Percentiles rank a stretch among this genome's conserved stretches.
phyloP scores from a whole-genome alignment of 1,139 yeast genomes.

The Candida sp. region DNA sequence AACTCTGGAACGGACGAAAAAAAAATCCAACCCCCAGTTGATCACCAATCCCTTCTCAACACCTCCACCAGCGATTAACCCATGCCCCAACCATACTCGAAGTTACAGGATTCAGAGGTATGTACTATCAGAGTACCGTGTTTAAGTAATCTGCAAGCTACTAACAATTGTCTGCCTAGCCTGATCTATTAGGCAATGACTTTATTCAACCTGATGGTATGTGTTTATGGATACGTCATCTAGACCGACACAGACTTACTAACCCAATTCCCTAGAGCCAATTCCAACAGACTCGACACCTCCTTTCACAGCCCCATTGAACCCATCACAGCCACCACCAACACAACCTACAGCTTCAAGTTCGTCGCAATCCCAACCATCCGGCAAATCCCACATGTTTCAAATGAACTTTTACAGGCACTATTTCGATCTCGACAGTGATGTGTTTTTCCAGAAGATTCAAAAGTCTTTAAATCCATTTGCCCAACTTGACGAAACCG shows the following conservation, averaged over 20 bases:
- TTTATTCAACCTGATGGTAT: conserved; percentile 25
- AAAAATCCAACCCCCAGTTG: no score
- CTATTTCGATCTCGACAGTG: conserved; percentile 68
- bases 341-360: conserved; percentile 2
- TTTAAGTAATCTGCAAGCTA: not conserved
- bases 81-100: conserved; percentile 8
- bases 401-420: conserved; percentile 59
- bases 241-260: not conserved
- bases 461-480: conserved; percentile 51
- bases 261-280: conserved; percentile 1
- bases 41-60: no score
- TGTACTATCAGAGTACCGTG: not conserved
- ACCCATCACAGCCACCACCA: conserved; percentile 4
- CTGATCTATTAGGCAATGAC: conserved; percentile 17
- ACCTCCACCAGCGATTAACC: not conserved
- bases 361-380: conserved; percentile 20
- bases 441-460: conserved; percentile 54
- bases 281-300: conserved; percentile 4
- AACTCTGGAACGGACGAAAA: no score
- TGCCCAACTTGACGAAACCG: conserved; percentile 19
- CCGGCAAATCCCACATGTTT: conserved; percentile 46
- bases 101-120: conserved; percentile 9
- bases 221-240: conserved; percentile 7
- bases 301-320: not conserved
- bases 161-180: conserved; percentile 7